These are phyloP conservation scores for Xylaria sp. DNA, from an alignment of 2,329 filamentous ascomycete genomes.

Conservation along the genomic window DNA sequence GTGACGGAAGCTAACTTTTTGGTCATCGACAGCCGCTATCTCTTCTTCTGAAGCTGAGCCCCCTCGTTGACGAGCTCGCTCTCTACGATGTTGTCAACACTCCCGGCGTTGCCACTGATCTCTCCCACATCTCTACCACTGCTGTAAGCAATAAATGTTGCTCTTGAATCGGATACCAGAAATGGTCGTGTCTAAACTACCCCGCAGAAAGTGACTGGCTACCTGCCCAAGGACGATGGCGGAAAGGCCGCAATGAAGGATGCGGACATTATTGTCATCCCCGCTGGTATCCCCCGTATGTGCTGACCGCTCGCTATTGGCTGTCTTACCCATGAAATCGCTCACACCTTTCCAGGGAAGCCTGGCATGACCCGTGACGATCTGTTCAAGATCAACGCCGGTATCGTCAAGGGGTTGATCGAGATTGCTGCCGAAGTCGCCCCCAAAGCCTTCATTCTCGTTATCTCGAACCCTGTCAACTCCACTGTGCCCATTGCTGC, in stretches of 20 bases:
- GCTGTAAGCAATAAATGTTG: conserved; percentile 65
- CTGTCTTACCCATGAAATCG: conserved; percentile 30
- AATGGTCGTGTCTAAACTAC: conserved; percentile 46
- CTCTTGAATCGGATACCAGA: conserved; percentile 11
- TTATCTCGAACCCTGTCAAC: conserved; percentile 99
- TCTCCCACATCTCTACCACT: conserved; percentile 94
- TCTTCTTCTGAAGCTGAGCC: conserved; percentile 91
- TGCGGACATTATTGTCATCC: conserved; percentile 96
- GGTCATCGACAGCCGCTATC: conserved; percentile 79
- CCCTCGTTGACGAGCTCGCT: conserved; percentile 88
- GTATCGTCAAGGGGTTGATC: conserved; percentile 94
- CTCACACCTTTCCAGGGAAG: conserved; percentile 74
- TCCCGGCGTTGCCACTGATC: conserved; percentile 92
- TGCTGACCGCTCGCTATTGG: conserved; percentile 40
- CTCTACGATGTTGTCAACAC: conserved; percentile 99
- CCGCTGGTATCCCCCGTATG: conserved; percentile 96
- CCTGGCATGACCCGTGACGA: conserved; percentile 99
- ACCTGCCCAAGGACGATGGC: conserved; percentile 86
- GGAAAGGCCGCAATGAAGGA: conserved; percentile 89
- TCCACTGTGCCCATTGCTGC: conserved; percentile 97
- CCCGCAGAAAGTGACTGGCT: conserved; percentile 82
- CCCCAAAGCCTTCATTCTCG: conserved; percentile 92
- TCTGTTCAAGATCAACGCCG: conserved; percentile 99
- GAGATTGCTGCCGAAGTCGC: conserved; percentile 87
- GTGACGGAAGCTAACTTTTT: conserved; percentile 35